phyloP scores from a whole-genome alignment of 148 eudicot species.

The Vaccinium myrtillus region DNA sequence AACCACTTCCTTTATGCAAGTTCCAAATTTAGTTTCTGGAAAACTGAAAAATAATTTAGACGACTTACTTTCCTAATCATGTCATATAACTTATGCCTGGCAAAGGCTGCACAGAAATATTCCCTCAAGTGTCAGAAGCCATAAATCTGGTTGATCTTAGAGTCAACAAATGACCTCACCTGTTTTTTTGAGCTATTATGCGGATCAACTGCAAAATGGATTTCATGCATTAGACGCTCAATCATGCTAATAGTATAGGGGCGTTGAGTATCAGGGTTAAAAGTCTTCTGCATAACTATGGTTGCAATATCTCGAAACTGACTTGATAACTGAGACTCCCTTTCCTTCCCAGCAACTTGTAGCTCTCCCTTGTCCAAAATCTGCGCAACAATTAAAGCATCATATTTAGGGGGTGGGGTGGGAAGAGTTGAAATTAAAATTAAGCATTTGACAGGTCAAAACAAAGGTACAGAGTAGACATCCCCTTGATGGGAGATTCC shows the following conservation, averaged over 20 bases:
- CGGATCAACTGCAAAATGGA: slow-evolving; percentile 95
- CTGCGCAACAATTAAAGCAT: slow-evolving; percentile 27
- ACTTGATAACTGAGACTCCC: slow-evolving; percentile 89
- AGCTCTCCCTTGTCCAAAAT: slow-evolving; percentile 98
- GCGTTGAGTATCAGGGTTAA: slow-evolving; percentile 15
- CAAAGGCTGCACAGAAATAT: neutral
- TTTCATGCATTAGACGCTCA: slow-evolving; percentile 97
- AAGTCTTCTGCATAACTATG: slow-evolving; percentile 38
- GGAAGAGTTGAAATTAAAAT: neutral
- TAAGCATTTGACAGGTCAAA: neutral
- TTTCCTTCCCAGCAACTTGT: slow-evolving; percentile 98
- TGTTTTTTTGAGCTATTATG: slow-evolving; percentile 90
- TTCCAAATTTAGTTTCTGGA: neutral
- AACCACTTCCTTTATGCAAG: too few species aligned
- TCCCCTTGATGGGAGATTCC: neutral
- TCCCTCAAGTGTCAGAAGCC: neutral
- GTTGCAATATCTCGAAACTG: slow-evolving; percentile 97
- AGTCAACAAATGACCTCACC: slow-evolving; percentile 32
- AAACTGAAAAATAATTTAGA: neutral
- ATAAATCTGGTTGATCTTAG: neutral
- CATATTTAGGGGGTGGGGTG: too few species aligned
- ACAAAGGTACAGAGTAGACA: neutral
- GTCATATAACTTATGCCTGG: neutral
- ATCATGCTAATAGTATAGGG: slow-evolving; percentile 98
- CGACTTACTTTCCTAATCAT: neutral